Evolutionary conservation across 768 basidiomycete genomes (phyloP).

Genomic region (Rhodotorula sphaerocarpa): DNA sequence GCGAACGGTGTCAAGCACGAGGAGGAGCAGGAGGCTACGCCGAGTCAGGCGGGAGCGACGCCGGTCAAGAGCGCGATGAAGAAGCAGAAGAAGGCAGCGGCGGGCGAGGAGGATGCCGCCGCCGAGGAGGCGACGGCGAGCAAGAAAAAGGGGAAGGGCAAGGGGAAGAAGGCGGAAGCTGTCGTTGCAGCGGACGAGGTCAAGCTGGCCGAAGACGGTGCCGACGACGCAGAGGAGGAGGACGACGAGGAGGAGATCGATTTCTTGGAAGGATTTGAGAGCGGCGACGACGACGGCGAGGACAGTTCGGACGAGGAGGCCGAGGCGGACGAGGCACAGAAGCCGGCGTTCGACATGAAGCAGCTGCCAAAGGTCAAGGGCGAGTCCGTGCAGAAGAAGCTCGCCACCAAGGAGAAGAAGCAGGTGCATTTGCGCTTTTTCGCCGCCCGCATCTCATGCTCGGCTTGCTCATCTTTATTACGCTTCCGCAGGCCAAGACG

Average conservation of each 20-base stretch:
- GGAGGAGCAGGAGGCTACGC: conserved; percentile 50
- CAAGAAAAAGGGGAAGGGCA: conserved; percentile 7
- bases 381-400: conserved; percentile 31
- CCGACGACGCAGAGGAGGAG: conserved; percentile 36
- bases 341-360: conserved; percentile 4
- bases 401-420: conserved; percentile 32
- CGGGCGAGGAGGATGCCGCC: not conserved
- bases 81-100: conserved; percentile 33
- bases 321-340: conserved; percentile 18
- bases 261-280: conserved; percentile 36
- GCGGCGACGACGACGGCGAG: conserved; percentile 41
- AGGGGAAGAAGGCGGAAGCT: not conserved
- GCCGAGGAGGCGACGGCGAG: not conserved
- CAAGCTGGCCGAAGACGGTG: conserved; percentile 38
- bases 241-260: conserved; percentile 40
- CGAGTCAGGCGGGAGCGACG: conserved; percentile 61
- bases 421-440: not conserved
- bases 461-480: not conserved
- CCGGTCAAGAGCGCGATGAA: conserved; percentile 66
- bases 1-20: conserved; percentile 20
- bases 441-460: fast-evolving
- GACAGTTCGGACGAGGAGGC: conserved; percentile 39
- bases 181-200: conserved; percentile 41
- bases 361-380: conserved; percentile 33
- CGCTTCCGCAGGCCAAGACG: conserved; percentile 45